phyloP scores from a whole-genome alignment of 306 rosid genomes.

The Dryas octopetala region DNA sequence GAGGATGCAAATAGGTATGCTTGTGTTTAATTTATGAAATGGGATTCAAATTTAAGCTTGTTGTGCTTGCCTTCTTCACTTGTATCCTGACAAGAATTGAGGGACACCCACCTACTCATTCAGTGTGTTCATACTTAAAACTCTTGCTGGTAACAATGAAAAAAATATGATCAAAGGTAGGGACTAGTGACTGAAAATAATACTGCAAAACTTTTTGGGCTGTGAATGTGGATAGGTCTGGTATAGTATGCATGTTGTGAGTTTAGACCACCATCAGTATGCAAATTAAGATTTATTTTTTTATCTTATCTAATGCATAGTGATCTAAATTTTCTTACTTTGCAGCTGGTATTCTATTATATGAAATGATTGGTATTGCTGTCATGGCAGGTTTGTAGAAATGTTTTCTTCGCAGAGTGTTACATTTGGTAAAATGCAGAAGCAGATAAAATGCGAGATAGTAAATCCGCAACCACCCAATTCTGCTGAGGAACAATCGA shows the following conservation, averaged over 20 bases:
- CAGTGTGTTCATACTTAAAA: not conserved
- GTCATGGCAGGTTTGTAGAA: slow-evolving; percentile 57
- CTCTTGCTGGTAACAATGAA: not conserved
- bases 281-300: not conserved
- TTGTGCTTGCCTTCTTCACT: not conserved
- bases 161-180: not conserved
- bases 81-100: not conserved
- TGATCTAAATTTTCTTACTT: not conserved
- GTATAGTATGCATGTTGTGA: not conserved
- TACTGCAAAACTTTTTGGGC: not conserved
- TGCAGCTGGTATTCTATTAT: not conserved
- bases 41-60: not conserved
- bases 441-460: slow-evolving; percentile 71
- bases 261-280: not conserved
- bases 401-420: slow-evolving; percentile 53
- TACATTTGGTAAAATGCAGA: slow-evolving; percentile 74
- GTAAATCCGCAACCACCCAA: slow-evolving; percentile 34
- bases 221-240: not conserved
- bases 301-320: not conserved
- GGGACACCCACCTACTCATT: not conserved
- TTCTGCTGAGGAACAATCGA: slow-evolving; percentile 26
- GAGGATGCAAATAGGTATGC: slow-evolving; percentile 68
- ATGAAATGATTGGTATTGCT: slow-evolving; percentile 16
- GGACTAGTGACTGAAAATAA: not conserved
- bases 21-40: not conserved